Conservation (phyloP, 2,329 filamentous ascomycete genomes). For the Verticillium dahliae region DNA sequence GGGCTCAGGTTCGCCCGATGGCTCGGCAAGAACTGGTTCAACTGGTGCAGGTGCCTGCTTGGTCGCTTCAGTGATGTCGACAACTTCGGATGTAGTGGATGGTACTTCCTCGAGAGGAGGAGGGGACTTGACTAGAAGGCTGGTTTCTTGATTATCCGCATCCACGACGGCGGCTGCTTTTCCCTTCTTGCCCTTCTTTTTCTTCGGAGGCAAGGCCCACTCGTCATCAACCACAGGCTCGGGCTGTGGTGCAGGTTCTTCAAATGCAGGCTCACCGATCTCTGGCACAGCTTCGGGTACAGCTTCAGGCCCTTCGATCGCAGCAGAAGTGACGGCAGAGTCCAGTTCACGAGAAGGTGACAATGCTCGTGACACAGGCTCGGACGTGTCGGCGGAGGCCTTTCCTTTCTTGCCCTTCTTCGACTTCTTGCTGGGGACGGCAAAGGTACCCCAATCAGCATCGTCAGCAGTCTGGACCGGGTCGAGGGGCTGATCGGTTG, state of each 20-base stretch:
- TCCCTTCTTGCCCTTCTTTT: slow-evolving; percentile 21
- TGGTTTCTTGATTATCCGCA: neutral
- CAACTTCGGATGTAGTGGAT: neutral
- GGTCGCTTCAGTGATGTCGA: neutral
- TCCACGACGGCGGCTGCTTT: neutral
- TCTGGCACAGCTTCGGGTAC: neutral
- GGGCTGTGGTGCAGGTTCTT: neutral
- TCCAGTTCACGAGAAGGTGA: slow-evolving; percentile 2
- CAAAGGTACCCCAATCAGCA: neutral
- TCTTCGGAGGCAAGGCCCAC: slow-evolving; percentile 8
- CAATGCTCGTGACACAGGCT: slow-evolving; percentile 6
- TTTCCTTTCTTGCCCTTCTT: slow-evolving; percentile 33
- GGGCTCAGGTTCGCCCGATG: neutral
- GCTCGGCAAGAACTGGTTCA: neutral
- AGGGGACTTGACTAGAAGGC: neutral
- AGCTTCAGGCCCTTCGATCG: neutral
- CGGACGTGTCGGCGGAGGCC: slow-evolving; percentile 15
- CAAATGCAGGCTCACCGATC: neutral
- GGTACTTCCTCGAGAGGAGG: neutral
- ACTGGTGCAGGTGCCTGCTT: neutral
- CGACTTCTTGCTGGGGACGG: slow-evolving; percentile 16
- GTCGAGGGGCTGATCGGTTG: slow-evolving; percentile 1
- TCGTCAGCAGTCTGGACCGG: neutral
- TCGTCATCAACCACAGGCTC: slow-evolving; percentile 5
- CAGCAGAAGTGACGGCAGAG: neutral